Percentiles rank a stretch among this genome's conserved stretches.
Evolutionary conservation across 768 basidiomycete species (phyloP).

Genomic region (Trametes maxima): DNA sequence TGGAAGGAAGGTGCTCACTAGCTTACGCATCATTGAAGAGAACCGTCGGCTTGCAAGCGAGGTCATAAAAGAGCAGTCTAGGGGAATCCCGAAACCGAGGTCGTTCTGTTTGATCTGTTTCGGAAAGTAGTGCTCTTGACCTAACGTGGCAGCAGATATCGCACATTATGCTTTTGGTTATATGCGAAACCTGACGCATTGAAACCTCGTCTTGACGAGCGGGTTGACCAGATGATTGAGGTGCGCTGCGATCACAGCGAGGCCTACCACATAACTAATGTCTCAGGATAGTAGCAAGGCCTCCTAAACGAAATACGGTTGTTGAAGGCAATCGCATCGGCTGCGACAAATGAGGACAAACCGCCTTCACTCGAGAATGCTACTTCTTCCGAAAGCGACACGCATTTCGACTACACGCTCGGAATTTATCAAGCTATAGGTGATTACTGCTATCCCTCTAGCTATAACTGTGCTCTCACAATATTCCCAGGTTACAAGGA

Average conservation of each 20-base stretch:
- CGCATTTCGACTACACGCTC: slow-evolving; percentile 60
- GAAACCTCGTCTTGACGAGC: slow-evolving; percentile 66
- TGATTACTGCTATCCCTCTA: slow-evolving; percentile 30
- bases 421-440: slow-evolving; percentile 97
- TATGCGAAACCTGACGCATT: slow-evolving; percentile 70
- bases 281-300: slow-evolving; percentile 55
- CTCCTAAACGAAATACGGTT: slow-evolving; percentile 76
- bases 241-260: slow-evolving; percentile 41
- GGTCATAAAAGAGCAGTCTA: slow-evolving; percentile 64
- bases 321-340: slow-evolving; percentile 40
- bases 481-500: slow-evolving; percentile 81
- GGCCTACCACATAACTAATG: not conserved
- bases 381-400: not conserved
- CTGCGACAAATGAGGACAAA: not conserved
- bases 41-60: slow-evolving; percentile 66
- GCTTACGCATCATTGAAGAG: slow-evolving; percentile 75
- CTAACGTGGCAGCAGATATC: slow-evolving; percentile 56
- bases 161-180: slow-evolving; percentile 89
- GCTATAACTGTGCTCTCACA: not conserved
- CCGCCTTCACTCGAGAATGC: not conserved
- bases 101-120: slow-evolving; percentile 27
- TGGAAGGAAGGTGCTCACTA: slow-evolving; percentile 85
- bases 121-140: not conserved
- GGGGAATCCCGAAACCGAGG: slow-evolving; percentile 52
- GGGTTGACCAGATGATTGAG: slow-evolving; percentile 90